phyloP scores from a whole-genome alignment of 2,329 filamentous ascomycete species.

The Xylaria sp. region DNA sequence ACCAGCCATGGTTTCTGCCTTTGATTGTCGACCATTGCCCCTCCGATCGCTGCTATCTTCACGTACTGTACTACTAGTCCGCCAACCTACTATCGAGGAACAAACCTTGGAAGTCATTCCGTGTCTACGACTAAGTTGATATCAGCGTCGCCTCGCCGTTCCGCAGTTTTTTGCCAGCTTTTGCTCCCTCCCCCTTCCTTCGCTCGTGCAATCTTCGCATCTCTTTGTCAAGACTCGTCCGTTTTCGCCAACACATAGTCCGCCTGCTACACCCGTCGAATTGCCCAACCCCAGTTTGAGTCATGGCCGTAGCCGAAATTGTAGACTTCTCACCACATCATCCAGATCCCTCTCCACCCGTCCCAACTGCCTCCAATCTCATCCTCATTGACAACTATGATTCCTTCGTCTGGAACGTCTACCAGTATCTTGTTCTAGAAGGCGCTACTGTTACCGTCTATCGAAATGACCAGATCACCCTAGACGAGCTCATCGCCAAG shows the following conservation, averaged over 20 bases:
- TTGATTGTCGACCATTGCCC: neutral
- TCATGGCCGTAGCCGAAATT: slow-evolving; percentile 57
- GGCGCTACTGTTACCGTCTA: slow-evolving; percentile 88
- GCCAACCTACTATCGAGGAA: neutral
- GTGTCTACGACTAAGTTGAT: neutral
- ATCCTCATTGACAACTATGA: slow-evolving; percentile 99
- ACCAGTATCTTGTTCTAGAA: slow-evolving; percentile 97
- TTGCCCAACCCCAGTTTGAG: slow-evolving; percentile 9
- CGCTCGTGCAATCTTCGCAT: neutral
- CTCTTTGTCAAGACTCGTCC: neutral
- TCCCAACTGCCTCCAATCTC: slow-evolving; percentile 85
- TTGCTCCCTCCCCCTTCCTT: neutral
- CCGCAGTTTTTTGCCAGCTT: neutral
- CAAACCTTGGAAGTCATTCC: neutral
- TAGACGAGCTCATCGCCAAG: slow-evolving; percentile 81
- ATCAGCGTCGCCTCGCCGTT: neutral
- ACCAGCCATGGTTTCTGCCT: slow-evolving; percentile 16
- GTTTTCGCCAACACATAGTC: neutral
- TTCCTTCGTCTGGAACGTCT: slow-evolving; percentile 99
- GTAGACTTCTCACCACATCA: slow-evolving; percentile 87
- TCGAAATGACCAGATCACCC: slow-evolving; percentile 87
- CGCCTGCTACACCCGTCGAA: neutral
- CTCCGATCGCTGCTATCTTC: slow-evolving; percentile 14
- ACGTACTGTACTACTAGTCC: too few species aligned
- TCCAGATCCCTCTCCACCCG: slow-evolving; percentile 72